phyloP scores from a whole-genome alignment of 257 asterid genomes.

The Anisodus tanguticus region DNA sequence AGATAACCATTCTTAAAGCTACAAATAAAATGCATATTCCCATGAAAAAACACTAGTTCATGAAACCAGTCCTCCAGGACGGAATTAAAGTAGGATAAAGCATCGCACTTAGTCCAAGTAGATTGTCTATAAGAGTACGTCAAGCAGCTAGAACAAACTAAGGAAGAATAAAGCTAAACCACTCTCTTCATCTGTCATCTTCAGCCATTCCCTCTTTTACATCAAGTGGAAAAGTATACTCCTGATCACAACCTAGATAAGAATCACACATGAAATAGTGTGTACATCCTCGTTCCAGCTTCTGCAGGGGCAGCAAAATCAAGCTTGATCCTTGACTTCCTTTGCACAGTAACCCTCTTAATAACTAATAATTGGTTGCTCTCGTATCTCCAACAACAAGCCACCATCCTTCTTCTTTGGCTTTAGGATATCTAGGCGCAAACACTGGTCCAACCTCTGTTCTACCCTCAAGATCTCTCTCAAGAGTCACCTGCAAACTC shows the following conservation, averaged over 20 bases:
- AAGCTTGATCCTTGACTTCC: slow-evolving; percentile 43
- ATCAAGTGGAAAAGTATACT: slow-evolving; percentile 45
- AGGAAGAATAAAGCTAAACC: neutral
- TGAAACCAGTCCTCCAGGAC: neutral
- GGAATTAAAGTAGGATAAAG: neutral
- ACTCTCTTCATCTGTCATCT: slow-evolving; percentile 27
- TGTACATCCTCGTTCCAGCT: slow-evolving; percentile 40
- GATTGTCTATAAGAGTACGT: neutral
- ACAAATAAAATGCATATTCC: neutral
- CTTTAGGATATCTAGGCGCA: slow-evolving; percentile 49
- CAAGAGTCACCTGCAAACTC: slow-evolving; percentile 43
- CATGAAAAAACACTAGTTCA: neutral
- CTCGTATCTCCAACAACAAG: slow-evolving; percentile 48
- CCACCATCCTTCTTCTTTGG: slow-evolving; percentile 59
- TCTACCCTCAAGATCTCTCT: slow-evolving; percentile 50
- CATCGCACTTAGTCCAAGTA: neutral
- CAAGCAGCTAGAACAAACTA: neutral
- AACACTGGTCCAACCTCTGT: slow-evolving; percentile 49
- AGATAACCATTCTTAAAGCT: too few relatives aligned
- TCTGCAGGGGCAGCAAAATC: slow-evolving; percentile 48
- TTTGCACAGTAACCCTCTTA: slow-evolving; percentile 46
- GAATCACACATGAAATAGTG: slow-evolving; percentile 50
- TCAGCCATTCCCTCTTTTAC: slow-evolving; percentile 35
- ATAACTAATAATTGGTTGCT: slow-evolving; percentile 48
- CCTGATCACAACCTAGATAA: slow-evolving; percentile 56